Base-by-base conservation (phyloP, 805 yeast species). In the Ogataea thermomethanolica region DNA sequence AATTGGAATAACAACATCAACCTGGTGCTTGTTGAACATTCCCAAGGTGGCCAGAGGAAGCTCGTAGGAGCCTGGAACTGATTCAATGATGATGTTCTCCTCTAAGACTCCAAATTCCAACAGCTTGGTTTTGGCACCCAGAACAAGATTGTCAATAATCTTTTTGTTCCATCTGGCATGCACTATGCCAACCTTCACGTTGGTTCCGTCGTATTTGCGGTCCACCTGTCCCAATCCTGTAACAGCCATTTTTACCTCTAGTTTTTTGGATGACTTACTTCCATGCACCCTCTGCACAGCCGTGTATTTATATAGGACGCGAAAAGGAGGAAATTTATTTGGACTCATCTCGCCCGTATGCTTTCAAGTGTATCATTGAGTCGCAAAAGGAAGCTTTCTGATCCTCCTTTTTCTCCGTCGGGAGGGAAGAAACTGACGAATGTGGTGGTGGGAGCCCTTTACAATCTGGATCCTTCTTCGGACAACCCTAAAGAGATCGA, bases 41-140 rank as follows among this genome's bases (percentile, higher is more conserved):
- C 68, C 67, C 61, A 75, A 71, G 22, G 88, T 71, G 25, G 88
- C 97, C 60, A 70, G 85, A 11, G 99, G 99, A 49, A 93, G 73
- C 69, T 93, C 99, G 59, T 81, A 93, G 8, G 95, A 81, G 24
- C 99, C 99, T 8, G 99, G 99, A 14, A 93, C 95, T 7, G 90
- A 70, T 63, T 88, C 93, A 39, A 90, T 67, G 41, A 78, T 60
- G 48, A 93, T 89, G 65, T 89, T 86, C 49, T 78, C 82, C 50
- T 79, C 80, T 52, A 69, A 64, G 22, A 93, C 98, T 21, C 89
- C 89, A 40, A 84, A 65, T 31, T 73, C 74, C 33, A 55, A 49
- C 58, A 90, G 66, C 59, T 76, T 76, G 24, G 67, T 61, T 26
- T 79, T 62, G 17, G 93, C 89, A 39, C 98, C 98, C 24, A 74